A percentile compares a stretch with the other conserved stretches of the same genome.
phyloP scores from a whole-genome alignment of 768 basidiomycete species.

The Tricholoma flavovirens region DNA sequence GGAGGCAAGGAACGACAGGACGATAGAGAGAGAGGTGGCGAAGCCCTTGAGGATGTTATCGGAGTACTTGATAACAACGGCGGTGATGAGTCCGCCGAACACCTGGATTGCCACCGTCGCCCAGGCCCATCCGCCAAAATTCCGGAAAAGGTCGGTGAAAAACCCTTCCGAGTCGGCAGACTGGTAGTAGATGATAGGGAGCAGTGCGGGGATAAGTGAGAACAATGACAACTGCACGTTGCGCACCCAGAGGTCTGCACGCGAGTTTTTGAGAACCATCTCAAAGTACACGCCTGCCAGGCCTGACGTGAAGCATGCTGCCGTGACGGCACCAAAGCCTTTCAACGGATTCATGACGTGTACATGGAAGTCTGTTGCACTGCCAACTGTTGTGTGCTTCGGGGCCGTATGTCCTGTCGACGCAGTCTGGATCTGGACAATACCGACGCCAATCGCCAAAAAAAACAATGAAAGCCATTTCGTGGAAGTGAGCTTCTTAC shows the following conservation, averaged over 20 bases:
- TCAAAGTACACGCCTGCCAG: slow-evolving; percentile 93
- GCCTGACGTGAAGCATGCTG: slow-evolving; percentile 86
- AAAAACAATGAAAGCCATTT: slow-evolving; percentile 90
- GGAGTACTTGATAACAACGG: slow-evolving; percentile 94
- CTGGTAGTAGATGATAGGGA: slow-evolving; percentile 65
- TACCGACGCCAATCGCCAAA: slow-evolving; percentile 87
- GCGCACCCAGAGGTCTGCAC: slow-evolving; percentile 83
- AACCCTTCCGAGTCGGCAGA: slow-evolving; percentile 40
- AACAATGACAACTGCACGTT: slow-evolving; percentile 88
- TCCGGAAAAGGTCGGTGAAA: slow-evolving; percentile 60
- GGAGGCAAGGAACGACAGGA: slow-evolving; percentile 90
- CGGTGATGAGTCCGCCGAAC: slow-evolving; percentile 89
- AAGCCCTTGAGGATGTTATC: slow-evolving; percentile 98
- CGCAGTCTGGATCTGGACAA: slow-evolving; percentile 87
- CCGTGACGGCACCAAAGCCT: slow-evolving; percentile 77
- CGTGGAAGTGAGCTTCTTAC: slow-evolving; percentile 59
- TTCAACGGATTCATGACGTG: slow-evolving; percentile 80
- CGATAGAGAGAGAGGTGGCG: slow-evolving; percentile 90
- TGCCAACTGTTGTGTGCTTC: slow-evolving; percentile 47
- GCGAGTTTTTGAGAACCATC: slow-evolving; percentile 83
- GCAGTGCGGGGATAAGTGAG: slow-evolving; percentile 83
- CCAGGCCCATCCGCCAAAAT: slow-evolving; percentile 96
- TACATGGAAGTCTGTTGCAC: slow-evolving; percentile 61
- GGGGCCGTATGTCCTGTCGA: slow-evolving; percentile 22
- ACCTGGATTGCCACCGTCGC: slow-evolving; percentile 89